Percentiles rank a stretch among this genome's conserved stretches.
Conservation (phyloP, 306 rosid genomes). For the Inga oerstediana region DNA sequence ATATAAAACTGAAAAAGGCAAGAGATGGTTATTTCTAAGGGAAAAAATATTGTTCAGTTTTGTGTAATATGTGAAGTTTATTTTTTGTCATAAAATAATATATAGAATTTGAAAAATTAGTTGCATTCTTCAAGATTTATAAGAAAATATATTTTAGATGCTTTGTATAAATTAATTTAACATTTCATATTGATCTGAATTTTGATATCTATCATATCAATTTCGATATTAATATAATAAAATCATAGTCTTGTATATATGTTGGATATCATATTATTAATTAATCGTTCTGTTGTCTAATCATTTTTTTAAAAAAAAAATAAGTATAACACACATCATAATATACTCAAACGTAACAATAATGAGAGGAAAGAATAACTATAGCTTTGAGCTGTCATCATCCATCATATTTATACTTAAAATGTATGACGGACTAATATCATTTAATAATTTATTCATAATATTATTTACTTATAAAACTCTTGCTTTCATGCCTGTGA, state of each 20-base stretch:
- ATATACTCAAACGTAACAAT: neutral
- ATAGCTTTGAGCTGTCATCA: neutral
- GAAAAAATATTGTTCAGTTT: neutral
- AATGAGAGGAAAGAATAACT: neutral
- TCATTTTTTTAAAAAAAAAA: neutral
- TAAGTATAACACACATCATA: neutral
- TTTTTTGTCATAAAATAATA: neutral
- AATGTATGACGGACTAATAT: neutral
- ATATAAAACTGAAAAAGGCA: neutral
- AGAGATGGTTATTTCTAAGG: neutral
- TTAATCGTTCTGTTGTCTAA: neutral
- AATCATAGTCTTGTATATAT: neutral
- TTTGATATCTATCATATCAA: no score
- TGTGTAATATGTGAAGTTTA: neutral
- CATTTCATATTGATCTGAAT: no score
- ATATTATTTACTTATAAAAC: neutral
- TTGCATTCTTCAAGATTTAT: neutral
- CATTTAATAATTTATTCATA: neutral
- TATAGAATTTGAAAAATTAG: neutral
- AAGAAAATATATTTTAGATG: neutral
- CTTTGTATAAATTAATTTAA: no score
- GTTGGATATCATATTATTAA: neutral
- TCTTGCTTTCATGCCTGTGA: neutral
- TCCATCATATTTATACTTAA: neutral
- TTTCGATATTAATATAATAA: neutral